A percentile compares a stretch with the other conserved stretches of the same genome.
Evolutionary conservation across 164 flowering plant species (phyloP).

Genomic region (Liriodendron chinense): DNA sequence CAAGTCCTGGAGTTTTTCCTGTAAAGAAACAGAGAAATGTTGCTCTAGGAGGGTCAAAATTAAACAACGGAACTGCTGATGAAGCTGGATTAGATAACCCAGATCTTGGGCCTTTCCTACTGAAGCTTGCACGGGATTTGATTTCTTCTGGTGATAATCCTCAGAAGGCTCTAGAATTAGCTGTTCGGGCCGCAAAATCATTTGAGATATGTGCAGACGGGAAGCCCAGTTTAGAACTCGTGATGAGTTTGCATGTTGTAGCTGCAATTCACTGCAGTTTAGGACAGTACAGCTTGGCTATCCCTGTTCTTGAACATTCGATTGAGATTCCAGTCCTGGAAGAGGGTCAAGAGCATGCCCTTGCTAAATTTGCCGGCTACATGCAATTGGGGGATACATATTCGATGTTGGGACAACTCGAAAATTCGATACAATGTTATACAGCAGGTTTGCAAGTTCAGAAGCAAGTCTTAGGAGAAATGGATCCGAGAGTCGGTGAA

Average conservation of each 20-base stretch:
- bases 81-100: constrained; percentile 57
- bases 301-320: constrained; percentile 77
- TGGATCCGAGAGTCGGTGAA: constrained; percentile 88
- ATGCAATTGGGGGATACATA: constrained; percentile 97
- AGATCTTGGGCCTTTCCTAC: constrained; percentile 77
- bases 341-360: constrained; percentile 83
- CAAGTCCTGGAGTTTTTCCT: constrained; percentile 23
- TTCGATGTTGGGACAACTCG: constrained; percentile 87
- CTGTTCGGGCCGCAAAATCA: constrained; percentile 77
- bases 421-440: constrained; percentile 68
- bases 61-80: constrained; percentile 43
- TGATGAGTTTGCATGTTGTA: constrained; percentile 88
- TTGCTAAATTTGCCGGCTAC: constrained; percentile 87
- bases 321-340: constrained; percentile 70
- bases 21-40: constrained; percentile 44
- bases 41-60: constrained; percentile 29
- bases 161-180: constrained; percentile 72
- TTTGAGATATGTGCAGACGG: constrained; percentile 73
- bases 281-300: constrained; percentile 72
- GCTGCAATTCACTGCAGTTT: constrained; percentile 84
- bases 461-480: constrained; percentile 67
- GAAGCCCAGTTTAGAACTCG: constrained; percentile 74
- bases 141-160: constrained; percentile 74
- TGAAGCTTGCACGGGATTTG: constrained; percentile 83
- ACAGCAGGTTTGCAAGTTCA: constrained; percentile 70